These are phyloP conservation scores for Melastoma candidum DNA, from an alignment of 441 rosid genomes.

Conservation along the genomic window DNA sequence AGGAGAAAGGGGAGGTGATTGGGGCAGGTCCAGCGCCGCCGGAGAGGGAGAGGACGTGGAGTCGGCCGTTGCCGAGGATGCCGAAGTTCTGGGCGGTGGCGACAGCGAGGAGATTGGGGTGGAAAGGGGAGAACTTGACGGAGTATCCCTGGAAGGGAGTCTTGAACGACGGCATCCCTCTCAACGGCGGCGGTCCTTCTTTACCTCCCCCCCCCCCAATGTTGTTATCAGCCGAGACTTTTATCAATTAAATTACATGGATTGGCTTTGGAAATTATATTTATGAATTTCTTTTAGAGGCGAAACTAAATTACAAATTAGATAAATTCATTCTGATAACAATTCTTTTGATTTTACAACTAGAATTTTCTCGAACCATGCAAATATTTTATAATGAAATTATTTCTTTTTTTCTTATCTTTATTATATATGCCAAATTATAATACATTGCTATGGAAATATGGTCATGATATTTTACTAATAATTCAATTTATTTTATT, in stretches of 20 bases:
- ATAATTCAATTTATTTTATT: neutral
- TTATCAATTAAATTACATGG: too few relatives aligned
- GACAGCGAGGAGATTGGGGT: slow-evolving; percentile 72
- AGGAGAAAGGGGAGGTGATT: slow-evolving; percentile 38
- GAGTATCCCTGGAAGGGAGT: slow-evolving; percentile 77
- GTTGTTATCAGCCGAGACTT: too few relatives aligned
- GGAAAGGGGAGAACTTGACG: slow-evolving; percentile 78
- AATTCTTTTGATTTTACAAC: too few relatives aligned
- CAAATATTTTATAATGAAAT: too few relatives aligned
- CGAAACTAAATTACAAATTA: too few relatives aligned
- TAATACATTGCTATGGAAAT: neutral
- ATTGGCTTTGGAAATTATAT: too few relatives aligned
- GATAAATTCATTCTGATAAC: too few relatives aligned
- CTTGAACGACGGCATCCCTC: slow-evolving; percentile 24
- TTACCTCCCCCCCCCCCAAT: neutral
- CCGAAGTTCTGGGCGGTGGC: slow-evolving; percentile 95
- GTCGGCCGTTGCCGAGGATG: slow-evolving; percentile 84
- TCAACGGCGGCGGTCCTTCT: neutral
- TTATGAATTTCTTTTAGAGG: too few relatives aligned
- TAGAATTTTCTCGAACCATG: too few relatives aligned
- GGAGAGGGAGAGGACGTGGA: slow-evolving; percentile 64
- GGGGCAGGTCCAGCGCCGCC: slow-evolving; percentile 22
- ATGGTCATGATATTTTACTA: neutral
- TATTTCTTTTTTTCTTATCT: too few relatives aligned
- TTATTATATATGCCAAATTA: neutral